Conservation (phyloP, 495 filamentous ascomycete genomes). For the Lophiostoma macrostomum region DNA sequence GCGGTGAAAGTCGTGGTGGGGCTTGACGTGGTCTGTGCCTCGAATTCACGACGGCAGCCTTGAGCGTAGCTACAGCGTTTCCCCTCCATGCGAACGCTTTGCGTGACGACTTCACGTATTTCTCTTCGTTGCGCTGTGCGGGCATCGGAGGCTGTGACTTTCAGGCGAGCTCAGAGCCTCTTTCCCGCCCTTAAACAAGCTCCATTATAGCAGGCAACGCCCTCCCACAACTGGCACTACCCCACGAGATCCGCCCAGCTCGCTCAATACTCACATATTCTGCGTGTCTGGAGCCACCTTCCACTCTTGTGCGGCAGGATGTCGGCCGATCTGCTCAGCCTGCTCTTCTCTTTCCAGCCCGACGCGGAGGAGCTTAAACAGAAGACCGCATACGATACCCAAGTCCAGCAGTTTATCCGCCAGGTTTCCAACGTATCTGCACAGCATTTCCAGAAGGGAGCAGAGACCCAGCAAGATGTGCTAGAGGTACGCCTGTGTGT, state of each 20-base stretch:
- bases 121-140: too few relatives aligned
- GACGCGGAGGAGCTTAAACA: slow-evolving; percentile 16
- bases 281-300: neutral
- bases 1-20: too few relatives aligned
- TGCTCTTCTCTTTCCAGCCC: slow-evolving; percentile 25
- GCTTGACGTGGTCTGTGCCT: too few relatives aligned
- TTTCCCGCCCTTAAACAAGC: too few relatives aligned
- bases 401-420: slow-evolving; percentile 21
- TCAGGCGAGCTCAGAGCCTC: too few relatives aligned
- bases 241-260: neutral
- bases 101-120: too few relatives aligned
- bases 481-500: slow-evolving; percentile 26
- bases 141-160: too few relatives aligned
- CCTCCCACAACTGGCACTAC: neutral
- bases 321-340: slow-evolving; percentile 19
- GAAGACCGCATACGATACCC: slow-evolving; percentile 33
- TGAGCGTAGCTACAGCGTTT: too few relatives aligned
- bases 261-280: neutral
- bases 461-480: slow-evolving; percentile 32
- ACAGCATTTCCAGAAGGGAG: slow-evolving; percentile 22
- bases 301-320: slow-evolving; percentile 1
- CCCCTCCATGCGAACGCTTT: too few relatives aligned
- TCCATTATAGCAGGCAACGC: neutral
- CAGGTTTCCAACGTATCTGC: slow-evolving; percentile 22
- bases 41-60: too few relatives aligned